A percentile compares a stretch with the other conserved stretches of the same genome.
phyloP scores from a whole-genome alignment of 352 stramenopile genomes.

The Pythium dissimile region DNA sequence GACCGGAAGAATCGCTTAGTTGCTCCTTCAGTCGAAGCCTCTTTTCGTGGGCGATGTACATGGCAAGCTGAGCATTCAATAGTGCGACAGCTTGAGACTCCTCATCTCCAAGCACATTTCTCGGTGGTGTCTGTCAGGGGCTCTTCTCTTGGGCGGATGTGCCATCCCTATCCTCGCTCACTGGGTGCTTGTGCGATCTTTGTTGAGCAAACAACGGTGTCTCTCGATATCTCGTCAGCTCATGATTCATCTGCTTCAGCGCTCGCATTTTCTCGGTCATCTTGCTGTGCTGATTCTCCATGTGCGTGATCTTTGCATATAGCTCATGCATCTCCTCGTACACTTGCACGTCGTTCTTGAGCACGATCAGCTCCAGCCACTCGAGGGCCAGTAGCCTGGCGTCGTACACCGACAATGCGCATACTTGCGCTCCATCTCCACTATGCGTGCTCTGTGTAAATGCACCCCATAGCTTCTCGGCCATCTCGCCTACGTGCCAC shows the following conservation, averaged over 20 bases:
- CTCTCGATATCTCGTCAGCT: too few species aligned
- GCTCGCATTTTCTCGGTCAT: slow-evolving; percentile 14
- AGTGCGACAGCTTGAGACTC: neutral
- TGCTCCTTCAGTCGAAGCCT: neutral
- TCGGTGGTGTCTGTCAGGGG: too few species aligned
- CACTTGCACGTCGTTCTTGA: slow-evolving; percentile 16
- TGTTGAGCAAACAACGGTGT: too few species aligned
- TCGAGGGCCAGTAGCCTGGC: slow-evolving; percentile 21
- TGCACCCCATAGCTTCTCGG: slow-evolving; percentile 20
- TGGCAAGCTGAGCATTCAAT: slow-evolving; percentile 23
- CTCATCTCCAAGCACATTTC: too few species aligned
- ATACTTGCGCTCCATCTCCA: neutral
- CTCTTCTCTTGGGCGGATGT: too few species aligned
- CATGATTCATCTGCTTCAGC: slow-evolving; percentile 10
- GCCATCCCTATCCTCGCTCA: too few species aligned
- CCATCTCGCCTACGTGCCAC: slow-evolving; percentile 20
- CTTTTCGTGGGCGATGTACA: slow-evolving; percentile 26
- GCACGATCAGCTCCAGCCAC: slow-evolving; percentile 12
- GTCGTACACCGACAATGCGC: slow-evolving; percentile 9
- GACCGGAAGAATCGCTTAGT: neutral
- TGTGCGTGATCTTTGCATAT: slow-evolving; percentile 23
- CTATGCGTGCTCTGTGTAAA: neutral
- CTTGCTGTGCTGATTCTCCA: slow-evolving; percentile 13
- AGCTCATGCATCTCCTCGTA: slow-evolving; percentile 33
- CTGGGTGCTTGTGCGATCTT: too few species aligned